A percentile compares a stretch with the other conserved stretches of the same genome.
Conservation (phyloP, 2,329 filamentous ascomycete species). For the Colletotrichum chlorophyti region DNA sequence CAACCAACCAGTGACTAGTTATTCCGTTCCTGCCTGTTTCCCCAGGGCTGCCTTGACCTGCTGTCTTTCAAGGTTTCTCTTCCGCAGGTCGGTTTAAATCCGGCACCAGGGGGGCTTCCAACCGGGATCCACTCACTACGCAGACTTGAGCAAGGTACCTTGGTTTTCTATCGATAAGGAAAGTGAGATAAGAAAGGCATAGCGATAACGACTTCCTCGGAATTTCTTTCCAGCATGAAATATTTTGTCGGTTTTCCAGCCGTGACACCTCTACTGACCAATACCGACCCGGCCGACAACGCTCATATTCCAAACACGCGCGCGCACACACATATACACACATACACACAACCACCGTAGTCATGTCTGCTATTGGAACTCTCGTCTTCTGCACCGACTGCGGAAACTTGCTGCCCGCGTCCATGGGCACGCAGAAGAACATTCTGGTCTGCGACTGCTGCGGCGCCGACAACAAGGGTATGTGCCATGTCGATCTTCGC, state of each 20-base stretch:
- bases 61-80: conserved; percentile 7
- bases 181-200: background rate
- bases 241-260: conserved; percentile 22
- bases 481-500: too few species aligned
- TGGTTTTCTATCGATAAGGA: conserved; percentile 17
- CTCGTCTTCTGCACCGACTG: conserved; percentile 93
- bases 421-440: conserved; percentile 77
- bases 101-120: background rate
- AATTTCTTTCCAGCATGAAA: conserved; percentile 24
- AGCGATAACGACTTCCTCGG: conserved; percentile 3
- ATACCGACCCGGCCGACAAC: conserved; percentile 10
- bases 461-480: conserved; percentile 84
- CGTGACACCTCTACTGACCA: background rate
- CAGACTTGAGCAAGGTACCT: too few species aligned
- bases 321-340: too few species aligned
- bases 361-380: conserved; percentile 90
- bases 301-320: too few species aligned
- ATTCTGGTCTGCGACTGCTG: conserved; percentile 86
- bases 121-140: too few species aligned
- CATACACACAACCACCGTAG: conserved; percentile 32
- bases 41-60: background rate
- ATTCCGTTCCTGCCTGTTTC: conserved; percentile 20
- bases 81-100: background rate
- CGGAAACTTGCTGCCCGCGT: conserved; percentile 85
- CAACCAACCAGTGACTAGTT: conserved; percentile 24